These are phyloP conservation scores for Sugiyamaella grinbergsii DNA, from an alignment of 1,139 yeast genomes.

Conservation along the genomic window DNA sequence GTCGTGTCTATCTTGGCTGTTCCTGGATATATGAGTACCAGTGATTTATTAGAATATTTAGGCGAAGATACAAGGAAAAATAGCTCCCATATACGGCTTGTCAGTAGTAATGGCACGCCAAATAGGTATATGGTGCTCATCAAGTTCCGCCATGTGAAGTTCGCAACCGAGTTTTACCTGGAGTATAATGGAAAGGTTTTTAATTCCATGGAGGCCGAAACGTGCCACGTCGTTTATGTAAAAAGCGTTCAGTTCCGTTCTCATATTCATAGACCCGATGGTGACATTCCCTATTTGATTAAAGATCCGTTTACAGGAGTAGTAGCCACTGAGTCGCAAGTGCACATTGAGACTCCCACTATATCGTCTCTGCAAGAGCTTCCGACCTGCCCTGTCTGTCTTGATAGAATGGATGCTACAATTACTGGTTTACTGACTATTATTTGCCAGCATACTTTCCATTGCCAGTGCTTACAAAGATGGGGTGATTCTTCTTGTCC, in stretches of 20 bases:
- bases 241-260: slow-evolving; percentile 47
- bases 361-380: slow-evolving; percentile 53
- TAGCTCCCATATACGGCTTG: slow-evolving; percentile 71
- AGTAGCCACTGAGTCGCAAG: background rate
- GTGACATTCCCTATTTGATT: slow-evolving; percentile 61
- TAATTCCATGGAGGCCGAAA: slow-evolving; percentile 87
- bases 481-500: slow-evolving; percentile 95
- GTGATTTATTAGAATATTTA: slow-evolving; percentile 77
- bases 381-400: slow-evolving; percentile 93
- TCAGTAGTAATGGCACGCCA: slow-evolving; percentile 61
- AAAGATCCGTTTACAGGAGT: slow-evolving; percentile 67
- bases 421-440: slow-evolving; percentile 83
- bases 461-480: slow-evolving; percentile 81
- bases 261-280: slow-evolving; percentile 25
- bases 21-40: slow-evolving; percentile 85
- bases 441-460: slow-evolving; percentile 93
- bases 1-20: slow-evolving; percentile 78
- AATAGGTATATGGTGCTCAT: slow-evolving; percentile 76
- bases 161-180: slow-evolving; percentile 65
- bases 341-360: too few relatives aligned
- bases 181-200: slow-evolving; percentile 73
- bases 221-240: slow-evolving; percentile 75
- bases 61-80: slow-evolving; percentile 60
- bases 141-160: slow-evolving; percentile 61
- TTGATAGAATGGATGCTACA: slow-evolving; percentile 84